Percentiles rank a stretch among this genome's conserved stretches.
Conservation (phyloP, 805 yeast species). For the Diddensiella caesifluorescens region DNA sequence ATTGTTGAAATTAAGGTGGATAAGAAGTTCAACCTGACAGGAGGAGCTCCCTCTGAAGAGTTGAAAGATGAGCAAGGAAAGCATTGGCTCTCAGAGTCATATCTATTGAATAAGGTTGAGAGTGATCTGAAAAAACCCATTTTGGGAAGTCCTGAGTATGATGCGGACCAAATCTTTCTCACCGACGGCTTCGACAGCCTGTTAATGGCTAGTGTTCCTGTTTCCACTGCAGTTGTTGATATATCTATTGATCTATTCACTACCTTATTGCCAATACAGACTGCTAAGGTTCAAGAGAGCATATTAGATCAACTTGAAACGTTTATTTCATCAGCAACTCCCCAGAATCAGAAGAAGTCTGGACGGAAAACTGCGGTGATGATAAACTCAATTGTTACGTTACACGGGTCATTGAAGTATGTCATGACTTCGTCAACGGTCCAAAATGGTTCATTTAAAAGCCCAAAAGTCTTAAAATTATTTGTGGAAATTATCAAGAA, state of each 20-base stretch:
- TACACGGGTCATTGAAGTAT: conserved; percentile 46
- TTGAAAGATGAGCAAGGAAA: conserved; percentile 10
- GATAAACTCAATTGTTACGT: conserved; percentile 58
- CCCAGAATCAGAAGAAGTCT: conserved; percentile 19
- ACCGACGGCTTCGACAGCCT: conserved; percentile 2
- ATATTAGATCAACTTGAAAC: conserved; percentile 74
- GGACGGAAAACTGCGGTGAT: conserved; percentile 45
- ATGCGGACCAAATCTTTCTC: conserved; percentile 20
- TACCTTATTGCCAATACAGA: conserved; percentile 60
- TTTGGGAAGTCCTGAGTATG: conserved; percentile 25
- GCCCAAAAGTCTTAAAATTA: conserved; percentile 38
- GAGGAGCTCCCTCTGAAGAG: conserved; percentile 14
- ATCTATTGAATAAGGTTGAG: conserved; percentile 20
- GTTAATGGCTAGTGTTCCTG: conserved; percentile 23
- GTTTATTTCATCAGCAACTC: conserved; percentile 32
- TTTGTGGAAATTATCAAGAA: conserved; percentile 47
- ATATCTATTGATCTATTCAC: conserved; percentile 72
- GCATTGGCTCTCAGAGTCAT: conserved; percentile 26
- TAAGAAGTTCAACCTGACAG: not conserved
- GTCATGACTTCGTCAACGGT: conserved; percentile 10
- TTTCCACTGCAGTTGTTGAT: conserved; percentile 58
- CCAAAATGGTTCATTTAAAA: conserved; percentile 27
- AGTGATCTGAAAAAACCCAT: conserved; percentile 21
- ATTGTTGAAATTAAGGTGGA: conserved; percentile 16
- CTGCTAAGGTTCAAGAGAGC: conserved; percentile 78